These are phyloP conservation scores for Fusarium neocosmosporiellum DNA, from an alignment of 2,329 filamentous ascomycete species.

Conservation along the genomic window DNA sequence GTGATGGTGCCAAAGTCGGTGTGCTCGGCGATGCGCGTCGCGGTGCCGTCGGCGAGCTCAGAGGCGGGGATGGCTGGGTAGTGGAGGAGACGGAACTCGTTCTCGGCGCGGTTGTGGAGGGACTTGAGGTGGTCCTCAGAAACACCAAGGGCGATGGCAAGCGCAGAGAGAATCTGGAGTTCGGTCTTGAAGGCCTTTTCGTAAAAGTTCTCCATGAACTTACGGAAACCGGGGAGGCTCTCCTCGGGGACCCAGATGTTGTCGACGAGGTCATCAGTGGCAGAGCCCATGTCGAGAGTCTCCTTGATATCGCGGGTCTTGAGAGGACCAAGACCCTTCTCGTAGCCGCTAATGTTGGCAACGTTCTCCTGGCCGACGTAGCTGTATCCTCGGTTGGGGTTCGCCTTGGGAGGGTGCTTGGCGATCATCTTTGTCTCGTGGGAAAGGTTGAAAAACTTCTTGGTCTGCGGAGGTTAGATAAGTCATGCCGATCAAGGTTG, in stretches of 20 bases:
- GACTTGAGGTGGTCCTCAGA: slow-evolving; percentile 76
- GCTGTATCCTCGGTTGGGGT: slow-evolving; percentile 52
- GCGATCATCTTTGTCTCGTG: slow-evolving; percentile 47
- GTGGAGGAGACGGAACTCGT: slow-evolving; percentile 70
- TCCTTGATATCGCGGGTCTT: slow-evolving; percentile 61
- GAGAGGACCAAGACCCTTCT: slow-evolving; percentile 61
- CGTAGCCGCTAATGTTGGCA: slow-evolving; percentile 48
- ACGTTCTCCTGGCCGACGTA: slow-evolving; percentile 51
- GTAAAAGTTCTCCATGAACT: slow-evolving; percentile 68
- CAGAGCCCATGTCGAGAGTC: slow-evolving; percentile 53
- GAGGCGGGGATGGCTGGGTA: slow-evolving; percentile 53
- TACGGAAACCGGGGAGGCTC: slow-evolving; percentile 38
- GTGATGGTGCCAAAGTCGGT: slow-evolving; percentile 50
- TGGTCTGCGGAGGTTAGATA: slow-evolving; percentile 29
- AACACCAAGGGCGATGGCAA: slow-evolving; percentile 78
- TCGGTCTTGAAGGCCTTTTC: slow-evolving; percentile 77
- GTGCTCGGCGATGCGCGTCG: slow-evolving; percentile 47
- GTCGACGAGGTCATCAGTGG: slow-evolving; percentile 43
- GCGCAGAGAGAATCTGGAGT: slow-evolving; percentile 78
- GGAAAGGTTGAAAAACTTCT: slow-evolving; percentile 47
- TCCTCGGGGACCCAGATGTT: slow-evolving; percentile 46
- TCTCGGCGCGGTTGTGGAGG: slow-evolving; percentile 65
- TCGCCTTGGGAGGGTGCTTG: slow-evolving; percentile 47
- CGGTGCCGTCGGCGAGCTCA: slow-evolving; percentile 41
- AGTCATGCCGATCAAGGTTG: fast-evolving